phyloP scores from a whole-genome alignment of 768 basidiomycete genomes.

The Pulveroboletus sp. region DNA sequence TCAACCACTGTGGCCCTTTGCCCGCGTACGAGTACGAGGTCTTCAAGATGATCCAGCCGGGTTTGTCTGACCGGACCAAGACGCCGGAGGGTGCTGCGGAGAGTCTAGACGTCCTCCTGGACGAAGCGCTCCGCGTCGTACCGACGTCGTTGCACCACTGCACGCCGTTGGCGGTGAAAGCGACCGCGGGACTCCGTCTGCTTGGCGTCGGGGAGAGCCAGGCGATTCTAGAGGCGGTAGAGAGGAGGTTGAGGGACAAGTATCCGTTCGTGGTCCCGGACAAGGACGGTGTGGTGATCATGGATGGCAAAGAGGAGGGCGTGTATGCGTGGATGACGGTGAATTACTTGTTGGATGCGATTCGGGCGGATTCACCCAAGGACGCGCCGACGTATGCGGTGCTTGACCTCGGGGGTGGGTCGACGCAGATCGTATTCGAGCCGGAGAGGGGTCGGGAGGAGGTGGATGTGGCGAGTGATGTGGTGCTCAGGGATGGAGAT shows the following conservation, averaged over 20 bases:
- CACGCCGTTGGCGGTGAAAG: constrained; percentile 88
- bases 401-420: constrained; percentile 93
- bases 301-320: constrained; percentile 96
- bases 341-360: constrained; percentile 81
- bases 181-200: constrained; percentile 82
- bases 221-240: constrained; percentile 74
- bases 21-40: constrained; percentile 89
- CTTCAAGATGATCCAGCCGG: constrained; percentile 78
- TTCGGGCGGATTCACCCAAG: constrained; percentile 49
- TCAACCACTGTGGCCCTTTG: constrained; percentile 79
- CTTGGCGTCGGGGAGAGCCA: constrained; percentile 57
- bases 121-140: constrained; percentile 75
- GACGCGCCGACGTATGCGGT: constrained; percentile 72
- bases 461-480: constrained; percentile 20
- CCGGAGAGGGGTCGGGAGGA: constrained; percentile 51
- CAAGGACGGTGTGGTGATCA: constrained; percentile 70
- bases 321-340: constrained; percentile 99
- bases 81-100: constrained; percentile 67
- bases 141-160: constrained; percentile 59
- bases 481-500: constrained; percentile 67
- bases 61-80: constrained; percentile 61
- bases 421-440: constrained; percentile 97
- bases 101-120: constrained; percentile 72
- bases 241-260: constrained; percentile 44
- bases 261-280: constrained; percentile 69